Evolutionary conservation across 805 yeast species (phyloP), one percentile per base, ranked within the genome.

Genomic region (Candida ipomoeae): DNA sequence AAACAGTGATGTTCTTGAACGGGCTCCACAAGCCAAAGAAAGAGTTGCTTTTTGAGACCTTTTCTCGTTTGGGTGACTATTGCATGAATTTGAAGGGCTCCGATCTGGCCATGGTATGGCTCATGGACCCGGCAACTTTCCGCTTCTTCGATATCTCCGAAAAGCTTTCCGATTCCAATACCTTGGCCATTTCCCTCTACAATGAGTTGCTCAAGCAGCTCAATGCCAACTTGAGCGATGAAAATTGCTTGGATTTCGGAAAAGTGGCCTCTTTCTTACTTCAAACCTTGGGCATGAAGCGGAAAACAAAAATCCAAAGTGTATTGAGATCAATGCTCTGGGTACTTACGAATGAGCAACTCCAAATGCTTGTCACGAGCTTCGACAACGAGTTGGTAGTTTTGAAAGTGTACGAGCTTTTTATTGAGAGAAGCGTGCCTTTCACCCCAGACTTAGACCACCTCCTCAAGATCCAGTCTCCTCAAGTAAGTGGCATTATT

Each of bases 21-120:
- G 55, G 65, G 17, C 34, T 23, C 18, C 20, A 35, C n/a, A 44
- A 23, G 26, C 46, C 39, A 23, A 44, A 13, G 6, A 23, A 7
- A 6, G 46, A 44, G 21, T 32, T 23, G 21, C 17, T 44, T 36
- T 60, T 76, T 31, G 68, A 63, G 2, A 53, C 80, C 2, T 50
- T 78, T n/a, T 67, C 79, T 1, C 75, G 74, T 47, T 54, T 78
- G 47, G 83, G 83, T 0, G 73, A 75, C 40, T 69, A 53, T 48
- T 52, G 67, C 40, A 42, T 58, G 31, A 39, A 56, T 14, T 52
- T 55, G 21, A 43, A 54, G 11, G 43, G 50, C 15, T 50, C 53
- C 3, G 59, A 55, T 7, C 33, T 26, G 21, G 40, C 46, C 23
- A 21, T 44, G 5, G n/a, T 13, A n/a, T 36, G 40, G 39, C 33